Evolutionary conservation across 2,329 filamentous ascomycete species (phyloP).

Genomic region (Septoria linicola): DNA sequence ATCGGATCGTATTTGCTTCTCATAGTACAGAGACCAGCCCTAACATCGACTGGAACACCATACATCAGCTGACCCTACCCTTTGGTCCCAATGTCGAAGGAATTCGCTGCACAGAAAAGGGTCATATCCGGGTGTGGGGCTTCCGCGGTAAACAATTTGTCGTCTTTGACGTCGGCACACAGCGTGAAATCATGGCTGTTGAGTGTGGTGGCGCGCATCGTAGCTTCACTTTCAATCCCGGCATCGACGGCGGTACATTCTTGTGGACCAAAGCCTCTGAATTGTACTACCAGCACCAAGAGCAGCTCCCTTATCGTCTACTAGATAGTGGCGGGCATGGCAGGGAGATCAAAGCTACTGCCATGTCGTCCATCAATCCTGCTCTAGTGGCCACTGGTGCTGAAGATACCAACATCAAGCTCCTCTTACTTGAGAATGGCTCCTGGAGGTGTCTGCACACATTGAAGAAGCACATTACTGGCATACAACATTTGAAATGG

Average conservation of each 20-base stretch:
- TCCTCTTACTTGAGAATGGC: constrained; percentile 56
- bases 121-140: constrained; percentile 70
- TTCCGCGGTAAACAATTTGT: constrained; percentile 79
- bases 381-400: constrained; percentile 64
- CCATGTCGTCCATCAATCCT: constrained; percentile 41
- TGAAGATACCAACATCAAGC: constrained; percentile 72
- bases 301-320: constrained; percentile 28
- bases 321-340: constrained; percentile 76
- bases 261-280: constrained; percentile 70
- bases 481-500: constrained; percentile 80
- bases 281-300: constrained; percentile 27
- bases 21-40: constrained; percentile 17
- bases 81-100: constrained; percentile 77
- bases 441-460: constrained; percentile 56
- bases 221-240: constrained; percentile 62
- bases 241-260: constrained; percentile 53
- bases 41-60: constrained; percentile 48
- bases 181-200: constrained; percentile 67
- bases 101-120: constrained; percentile 56
- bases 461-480: constrained; percentile 75
- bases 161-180: constrained; percentile 72
- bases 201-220: constrained; percentile 85
- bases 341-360: constrained; percentile 72
- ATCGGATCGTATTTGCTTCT: constrained; percentile 37
- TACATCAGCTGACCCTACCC: constrained; percentile 68